Evolutionary conservation across 306 rosid species (phyloP).

Genomic region (Herpetospermum pedunculosum): DNA sequence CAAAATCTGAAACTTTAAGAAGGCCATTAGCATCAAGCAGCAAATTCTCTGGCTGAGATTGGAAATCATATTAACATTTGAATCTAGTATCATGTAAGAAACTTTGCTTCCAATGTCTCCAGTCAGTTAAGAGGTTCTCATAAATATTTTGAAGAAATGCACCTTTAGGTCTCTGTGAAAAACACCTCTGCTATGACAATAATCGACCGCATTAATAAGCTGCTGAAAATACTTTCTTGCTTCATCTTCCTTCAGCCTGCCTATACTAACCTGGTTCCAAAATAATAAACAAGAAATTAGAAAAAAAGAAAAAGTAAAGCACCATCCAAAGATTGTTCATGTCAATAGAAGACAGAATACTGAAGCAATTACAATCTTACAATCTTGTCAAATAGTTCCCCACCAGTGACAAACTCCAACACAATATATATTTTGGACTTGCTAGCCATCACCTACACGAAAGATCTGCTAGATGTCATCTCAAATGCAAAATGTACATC

Average conservation of each 20-base stretch:
- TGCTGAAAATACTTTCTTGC: slow-evolving; percentile 13
- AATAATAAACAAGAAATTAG: neutral
- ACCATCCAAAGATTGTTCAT: neutral
- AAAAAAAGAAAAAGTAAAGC: neutral
- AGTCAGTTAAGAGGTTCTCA: neutral
- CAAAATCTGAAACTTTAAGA: slow-evolving; percentile 15
- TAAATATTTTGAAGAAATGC: neutral
- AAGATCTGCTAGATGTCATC: slow-evolving; percentile 21
- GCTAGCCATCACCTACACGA: slow-evolving; percentile 90
- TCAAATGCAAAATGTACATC: slow-evolving; percentile 6
- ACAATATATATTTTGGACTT: slow-evolving; percentile 85
- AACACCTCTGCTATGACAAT: slow-evolving; percentile 15
- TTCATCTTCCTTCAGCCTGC: slow-evolving; percentile 11
- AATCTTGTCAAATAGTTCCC: slow-evolving; percentile 89
- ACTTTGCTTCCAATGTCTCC: neutral
- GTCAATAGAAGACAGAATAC: neutral
- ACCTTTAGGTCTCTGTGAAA: slow-evolving; percentile 30
- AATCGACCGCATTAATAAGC: slow-evolving; percentile 12
- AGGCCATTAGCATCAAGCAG: slow-evolving; percentile 9
- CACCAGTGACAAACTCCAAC: slow-evolving; percentile 87
- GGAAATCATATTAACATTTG: slow-evolving; percentile 13
- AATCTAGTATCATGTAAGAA: neutral
- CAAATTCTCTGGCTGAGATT: slow-evolving; percentile 25
- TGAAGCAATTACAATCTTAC: slow-evolving; percentile 38
- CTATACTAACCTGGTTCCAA: slow-evolving; percentile 11